These are phyloP conservation scores for Pythium dissimile DNA, from an alignment of 352 stramenopile genomes.

Conservation along the genomic window DNA sequence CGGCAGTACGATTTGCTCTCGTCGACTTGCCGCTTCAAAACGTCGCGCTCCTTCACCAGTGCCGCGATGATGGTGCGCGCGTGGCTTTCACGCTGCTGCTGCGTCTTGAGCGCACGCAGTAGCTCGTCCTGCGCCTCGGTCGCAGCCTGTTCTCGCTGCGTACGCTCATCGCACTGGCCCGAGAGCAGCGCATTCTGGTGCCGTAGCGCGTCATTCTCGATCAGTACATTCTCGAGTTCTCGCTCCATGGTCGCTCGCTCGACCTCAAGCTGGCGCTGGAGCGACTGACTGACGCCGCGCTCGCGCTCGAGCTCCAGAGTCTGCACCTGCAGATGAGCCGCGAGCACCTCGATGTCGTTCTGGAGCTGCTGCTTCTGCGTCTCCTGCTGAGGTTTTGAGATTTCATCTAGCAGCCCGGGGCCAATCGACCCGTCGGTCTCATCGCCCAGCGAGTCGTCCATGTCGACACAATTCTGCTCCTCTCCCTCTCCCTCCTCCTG, in stretches of 20 bases:
- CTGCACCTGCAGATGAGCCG: slow-evolving; percentile 46
- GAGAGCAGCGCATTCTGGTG: slow-evolving; percentile 29
- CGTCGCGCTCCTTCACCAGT: slow-evolving; percentile 28
- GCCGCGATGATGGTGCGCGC: slow-evolving; percentile 23
- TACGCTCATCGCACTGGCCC: slow-evolving; percentile 25
- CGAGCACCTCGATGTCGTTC: slow-evolving; percentile 55
- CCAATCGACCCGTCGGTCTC: neutral
- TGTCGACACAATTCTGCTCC: too few species aligned
- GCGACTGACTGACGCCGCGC: slow-evolving; percentile 21
- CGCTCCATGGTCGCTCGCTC: slow-evolving; percentile 15
- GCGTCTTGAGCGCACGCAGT: slow-evolving; percentile 33
- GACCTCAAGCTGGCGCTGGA: neutral
- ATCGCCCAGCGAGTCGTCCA: neutral
- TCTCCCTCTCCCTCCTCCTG: neutral
- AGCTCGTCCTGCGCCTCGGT: slow-evolving; percentile 52
- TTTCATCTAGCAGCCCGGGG: too few species aligned
- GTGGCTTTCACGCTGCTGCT: slow-evolving; percentile 38
- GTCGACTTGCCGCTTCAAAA: slow-evolving; percentile 36
- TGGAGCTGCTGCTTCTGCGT: slow-evolving; percentile 22
- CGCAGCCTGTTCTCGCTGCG: slow-evolving; percentile 17
- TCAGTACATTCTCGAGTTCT: slow-evolving; percentile 32
- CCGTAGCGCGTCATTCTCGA: slow-evolving; percentile 47
- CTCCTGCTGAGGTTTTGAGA: neutral
- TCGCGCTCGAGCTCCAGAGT: slow-evolving; percentile 26
- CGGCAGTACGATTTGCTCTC: slow-evolving; percentile 46